Percentiles rank a stretch among this genome's conserved stretches.
These are phyloP conservation scores for Paracorniculantispora psalliotae DNA, from an alignment of 2,329 filamentous ascomycete species.

Conservation along the genomic window DNA sequence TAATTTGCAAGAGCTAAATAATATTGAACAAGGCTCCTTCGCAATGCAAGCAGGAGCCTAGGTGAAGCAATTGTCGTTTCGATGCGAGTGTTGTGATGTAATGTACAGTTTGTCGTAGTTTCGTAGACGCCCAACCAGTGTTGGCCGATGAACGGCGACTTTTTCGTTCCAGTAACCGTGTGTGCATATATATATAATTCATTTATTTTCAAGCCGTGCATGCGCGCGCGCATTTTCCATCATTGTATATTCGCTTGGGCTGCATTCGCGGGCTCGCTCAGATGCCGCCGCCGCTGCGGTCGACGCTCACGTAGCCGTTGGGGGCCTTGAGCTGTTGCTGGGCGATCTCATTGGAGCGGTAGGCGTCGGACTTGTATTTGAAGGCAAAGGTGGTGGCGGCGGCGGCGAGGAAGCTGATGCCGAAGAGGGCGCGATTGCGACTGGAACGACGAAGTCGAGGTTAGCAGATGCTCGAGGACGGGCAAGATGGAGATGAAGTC, in stretches of 20 bases:
- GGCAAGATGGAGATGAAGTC: not conserved
- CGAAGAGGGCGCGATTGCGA: conserved; percentile 34
- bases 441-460: conserved; percentile 20
- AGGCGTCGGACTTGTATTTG: conserved; percentile 31
- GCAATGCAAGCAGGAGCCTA: not conserved
- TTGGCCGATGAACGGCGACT: not conserved
- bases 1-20: not conserved
- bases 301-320: conserved; percentile 46
- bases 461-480: not conserved
- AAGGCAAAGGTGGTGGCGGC: conserved; percentile 25
- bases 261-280: conserved; percentile 17
- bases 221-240: not conserved
- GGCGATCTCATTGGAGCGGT: conserved; percentile 39
- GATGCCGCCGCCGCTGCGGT: conserved; percentile 45
- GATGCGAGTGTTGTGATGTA: not conserved
- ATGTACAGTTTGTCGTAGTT: not conserved
- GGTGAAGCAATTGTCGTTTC: not conserved
- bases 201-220: not conserved
- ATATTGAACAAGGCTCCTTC: not conserved
- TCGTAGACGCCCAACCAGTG: not conserved
- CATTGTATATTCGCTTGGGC: not conserved
- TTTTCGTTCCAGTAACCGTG: not conserved
- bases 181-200: not conserved
- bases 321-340: conserved; percentile 33
- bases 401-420: conserved; percentile 27